Base-by-base conservation (phyloP, 2,329 filamentous ascomycete genomes). In the Cladosporium phlei region DNA sequence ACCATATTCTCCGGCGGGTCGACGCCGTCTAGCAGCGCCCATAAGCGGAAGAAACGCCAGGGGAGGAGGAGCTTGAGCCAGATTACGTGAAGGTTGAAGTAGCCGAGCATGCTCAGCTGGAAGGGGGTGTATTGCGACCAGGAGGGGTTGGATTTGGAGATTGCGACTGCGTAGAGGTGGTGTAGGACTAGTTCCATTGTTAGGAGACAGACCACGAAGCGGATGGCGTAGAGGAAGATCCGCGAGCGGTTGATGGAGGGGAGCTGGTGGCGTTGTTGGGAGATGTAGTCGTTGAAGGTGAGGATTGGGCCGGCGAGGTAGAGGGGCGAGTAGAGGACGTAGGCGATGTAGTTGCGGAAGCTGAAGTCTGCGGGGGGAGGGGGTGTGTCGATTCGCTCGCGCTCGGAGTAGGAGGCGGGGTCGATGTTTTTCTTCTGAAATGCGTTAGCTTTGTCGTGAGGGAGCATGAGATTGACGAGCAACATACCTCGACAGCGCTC, bases 1-100 rank as follows among this genome's bases (percentile, higher is more conserved):
- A 96, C 80, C 88, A 98, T 96, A 70, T 98, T 98, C 70, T 98
- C 93, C 0, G 93, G 91, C 0, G 93, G 88, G 62, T 98, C 93
- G 56, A 98, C 81, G 51, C 87, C 88, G 64, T 98, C 93, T 12
- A 90, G 64, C 3, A 98, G 77, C 0, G 88, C 77, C 93, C 93
- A 98, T n/a, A 98, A 80, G 4, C 94, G 86, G 78, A 97, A 97
- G 66, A 97, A 85, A n/a, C 93, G 86, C 90, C 91, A 98, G 1
- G 93, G 93, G 6, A 98, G 80, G 4, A 98, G 81, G 1, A 98
- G 81, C 66, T 98, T 98, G 37, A 98, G 77, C 94, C 94, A 98
- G 66, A 98, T 94, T 63, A 96, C 82, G 69, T 95, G 88, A 10
- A 98, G 82, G 67, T 96, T 96, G 74, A 97, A 94, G 72, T 86